Base-by-base conservation (phyloP, 306 rosid genomes). In the Phaseolus lunatus region DNA sequence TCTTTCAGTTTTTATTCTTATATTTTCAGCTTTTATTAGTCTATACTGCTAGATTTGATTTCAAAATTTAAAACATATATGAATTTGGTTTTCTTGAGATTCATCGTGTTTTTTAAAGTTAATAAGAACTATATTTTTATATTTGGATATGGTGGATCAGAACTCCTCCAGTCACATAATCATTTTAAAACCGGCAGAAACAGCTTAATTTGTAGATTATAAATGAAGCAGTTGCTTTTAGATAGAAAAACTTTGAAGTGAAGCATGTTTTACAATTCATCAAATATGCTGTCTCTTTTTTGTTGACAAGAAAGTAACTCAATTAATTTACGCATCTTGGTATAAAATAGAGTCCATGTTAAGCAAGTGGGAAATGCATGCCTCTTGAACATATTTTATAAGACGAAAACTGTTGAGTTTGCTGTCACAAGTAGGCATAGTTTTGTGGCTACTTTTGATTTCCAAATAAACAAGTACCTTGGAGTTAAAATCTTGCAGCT, bases 401-500 rank as follows among this genome's bases (percentile, higher is more conserved):
- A 50, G 63, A 7, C 8, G 1, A 33, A 37, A 31, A 29, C 33
- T 15, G 44, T 20, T 39, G 62, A 43, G 64, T 76, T 70, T 76
- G 68, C 78, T 81, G 77, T 61, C 72, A 70, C 80, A 74, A 65
- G 62, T 12, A 48, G 43, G 13, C 2, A 33, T 53, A 71, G 19
- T 18, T 53, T 77, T 56, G 4, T 9, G 59, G 39, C 33, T 20
- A 16, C 43, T 78, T 63, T 70, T 19, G 50, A 29, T 56, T 52
- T 56, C 48, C 84, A 56, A 67, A 50, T 65, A 64, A 14, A 29
- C 4, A 78, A 22, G 44, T n/a, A 19, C 16, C 70, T 26, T 59
- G 65, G 10, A 53, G 26, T 79, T 29, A 54, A 71, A 65, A 79
- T 9, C 61, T 52, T 61, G 74, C 59, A 65, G 85, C 70, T 80